Conservation (phyloP, 768 basidiomycete species). For the Boletus sp. region DNA sequence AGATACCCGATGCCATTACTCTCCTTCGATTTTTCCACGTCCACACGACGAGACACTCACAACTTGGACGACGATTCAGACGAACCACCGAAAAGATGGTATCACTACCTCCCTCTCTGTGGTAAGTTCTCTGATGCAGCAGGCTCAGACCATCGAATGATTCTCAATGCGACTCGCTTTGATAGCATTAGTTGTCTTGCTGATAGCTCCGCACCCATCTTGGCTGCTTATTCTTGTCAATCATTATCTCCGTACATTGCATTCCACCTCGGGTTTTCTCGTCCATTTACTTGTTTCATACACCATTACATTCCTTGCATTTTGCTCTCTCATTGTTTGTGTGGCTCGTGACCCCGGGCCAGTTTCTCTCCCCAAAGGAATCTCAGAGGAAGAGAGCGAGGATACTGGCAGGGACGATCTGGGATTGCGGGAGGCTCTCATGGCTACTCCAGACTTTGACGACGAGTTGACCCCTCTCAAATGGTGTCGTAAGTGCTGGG, state of each 20-base stretch:
- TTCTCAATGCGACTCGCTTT: slow-evolving; percentile 3
- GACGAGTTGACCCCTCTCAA: slow-evolving; percentile 55
- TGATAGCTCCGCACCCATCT: slow-evolving; percentile 75
- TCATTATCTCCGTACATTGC: slow-evolving; percentile 59
- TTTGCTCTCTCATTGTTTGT: slow-evolving; percentile 72
- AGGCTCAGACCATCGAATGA: background rate
- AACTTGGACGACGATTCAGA: slow-evolving; percentile 33
- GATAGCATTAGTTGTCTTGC: slow-evolving; percentile 50
- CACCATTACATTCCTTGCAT: slow-evolving; percentile 63
- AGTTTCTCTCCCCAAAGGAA: slow-evolving; percentile 32
- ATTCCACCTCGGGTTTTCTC: slow-evolving; percentile 45
- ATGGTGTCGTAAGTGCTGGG: slow-evolving; percentile 82
- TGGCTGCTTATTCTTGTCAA: slow-evolving; percentile 63
- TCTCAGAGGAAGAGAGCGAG: slow-evolving; percentile 27
- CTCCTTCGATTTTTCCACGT: slow-evolving; percentile 25
- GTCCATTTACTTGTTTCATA: slow-evolving; percentile 61
- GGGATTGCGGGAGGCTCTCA: slow-evolving; percentile 59
- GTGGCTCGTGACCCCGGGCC: slow-evolving; percentile 75
- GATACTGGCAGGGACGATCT: slow-evolving; percentile 40
- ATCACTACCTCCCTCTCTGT: slow-evolving; percentile 55
- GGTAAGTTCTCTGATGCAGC: slow-evolving; percentile 37
- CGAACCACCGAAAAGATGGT: slow-evolving; percentile 47
- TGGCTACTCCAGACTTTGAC: slow-evolving; percentile 48
- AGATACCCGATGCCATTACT: slow-evolving; percentile 28
- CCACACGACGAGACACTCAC: slow-evolving; percentile 12